Conservation (phyloP, 129 eudicot species). For the Apium graveolens region DNA sequence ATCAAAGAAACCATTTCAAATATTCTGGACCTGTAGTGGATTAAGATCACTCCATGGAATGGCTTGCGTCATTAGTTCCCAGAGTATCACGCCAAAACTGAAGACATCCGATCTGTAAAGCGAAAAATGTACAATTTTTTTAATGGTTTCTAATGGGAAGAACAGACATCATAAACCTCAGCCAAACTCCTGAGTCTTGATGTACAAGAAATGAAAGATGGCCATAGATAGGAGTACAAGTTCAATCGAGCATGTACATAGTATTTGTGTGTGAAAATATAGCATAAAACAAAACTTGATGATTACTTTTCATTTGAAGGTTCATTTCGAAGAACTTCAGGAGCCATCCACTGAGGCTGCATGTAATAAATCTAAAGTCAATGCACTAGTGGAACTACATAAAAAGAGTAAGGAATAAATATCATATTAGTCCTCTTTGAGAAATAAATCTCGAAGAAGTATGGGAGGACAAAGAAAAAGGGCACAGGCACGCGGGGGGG, state of each 20-base stretch:
- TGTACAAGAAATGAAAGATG: neutral
- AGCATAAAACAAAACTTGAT: neutral
- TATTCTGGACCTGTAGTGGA: constrained; percentile 49
- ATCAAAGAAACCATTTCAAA: neutral
- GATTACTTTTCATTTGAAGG: constrained; percentile 86
- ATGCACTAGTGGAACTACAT: neutral
- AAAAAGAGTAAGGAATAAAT: neutral
- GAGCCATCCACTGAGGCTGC: constrained; percentile 99
- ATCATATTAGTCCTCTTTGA: no score
- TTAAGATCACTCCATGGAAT: constrained; percentile 79
- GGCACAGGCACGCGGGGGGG: neutral
- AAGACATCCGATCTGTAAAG: constrained; percentile 77
- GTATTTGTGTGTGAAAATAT: neutral
- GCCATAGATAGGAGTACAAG: neutral
- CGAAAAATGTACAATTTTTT: constrained; percentile 8
- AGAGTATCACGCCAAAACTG: constrained; percentile 82
- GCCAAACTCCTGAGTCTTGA: neutral
- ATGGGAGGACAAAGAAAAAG: neutral
- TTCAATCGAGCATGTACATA: neutral
- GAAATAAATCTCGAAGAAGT: neutral
- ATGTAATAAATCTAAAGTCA: constrained; percentile 17
- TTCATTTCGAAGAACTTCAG: constrained; percentile 90
- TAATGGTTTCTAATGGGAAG: neutral
- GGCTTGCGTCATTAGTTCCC: constrained; percentile 78
- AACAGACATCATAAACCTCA: neutral